These are phyloP conservation scores for Rhizopogon salebrosus DNA, from an alignment of 768 basidiomycete genomes.

Conservation along the genomic window DNA sequence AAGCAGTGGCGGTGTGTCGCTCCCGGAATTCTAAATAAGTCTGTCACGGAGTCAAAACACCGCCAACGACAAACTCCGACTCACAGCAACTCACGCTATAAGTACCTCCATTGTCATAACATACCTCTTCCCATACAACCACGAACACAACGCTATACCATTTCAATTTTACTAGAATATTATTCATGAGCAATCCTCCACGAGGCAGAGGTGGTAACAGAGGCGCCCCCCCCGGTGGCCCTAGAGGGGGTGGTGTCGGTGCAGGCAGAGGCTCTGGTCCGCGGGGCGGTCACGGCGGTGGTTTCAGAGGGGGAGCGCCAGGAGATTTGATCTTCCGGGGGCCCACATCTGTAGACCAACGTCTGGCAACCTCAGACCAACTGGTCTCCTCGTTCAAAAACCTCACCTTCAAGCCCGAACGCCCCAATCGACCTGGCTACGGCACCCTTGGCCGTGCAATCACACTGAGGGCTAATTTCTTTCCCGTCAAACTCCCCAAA, in stretches of 20 bases:
- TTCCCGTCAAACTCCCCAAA: constrained; percentile 38
- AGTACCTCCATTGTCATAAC: not conserved
- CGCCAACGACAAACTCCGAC: too few species aligned
- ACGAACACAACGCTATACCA: not conserved
- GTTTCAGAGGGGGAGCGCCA: constrained; percentile 20
- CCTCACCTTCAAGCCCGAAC: constrained; percentile 25
- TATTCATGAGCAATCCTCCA: not conserved
- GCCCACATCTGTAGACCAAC: constrained; percentile 28
- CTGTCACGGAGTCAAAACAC: too few species aligned
- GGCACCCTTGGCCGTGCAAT: constrained; percentile 35
- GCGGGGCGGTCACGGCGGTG: constrained; percentile 22
- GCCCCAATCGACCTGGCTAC: constrained; percentile 44
- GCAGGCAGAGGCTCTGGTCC: constrained; percentile 9
- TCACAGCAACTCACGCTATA: not conserved
- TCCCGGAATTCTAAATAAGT: too few species aligned
- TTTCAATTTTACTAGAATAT: not conserved
- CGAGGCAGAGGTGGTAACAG: constrained; percentile 12
- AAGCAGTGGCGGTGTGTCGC: too few species aligned
- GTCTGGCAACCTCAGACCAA: constrained; percentile 21
- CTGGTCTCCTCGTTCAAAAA: constrained; percentile 26
- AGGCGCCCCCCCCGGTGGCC: constrained; percentile 9
- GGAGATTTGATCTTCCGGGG: constrained; percentile 25
- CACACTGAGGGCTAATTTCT: constrained; percentile 47
- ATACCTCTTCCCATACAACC: not conserved
- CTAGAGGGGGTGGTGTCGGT: constrained; percentile 11